These are phyloP conservation scores for Leccinum griseonigrum DNA, from an alignment of 1,284 basidiomycete species.

Conservation along the genomic window DNA sequence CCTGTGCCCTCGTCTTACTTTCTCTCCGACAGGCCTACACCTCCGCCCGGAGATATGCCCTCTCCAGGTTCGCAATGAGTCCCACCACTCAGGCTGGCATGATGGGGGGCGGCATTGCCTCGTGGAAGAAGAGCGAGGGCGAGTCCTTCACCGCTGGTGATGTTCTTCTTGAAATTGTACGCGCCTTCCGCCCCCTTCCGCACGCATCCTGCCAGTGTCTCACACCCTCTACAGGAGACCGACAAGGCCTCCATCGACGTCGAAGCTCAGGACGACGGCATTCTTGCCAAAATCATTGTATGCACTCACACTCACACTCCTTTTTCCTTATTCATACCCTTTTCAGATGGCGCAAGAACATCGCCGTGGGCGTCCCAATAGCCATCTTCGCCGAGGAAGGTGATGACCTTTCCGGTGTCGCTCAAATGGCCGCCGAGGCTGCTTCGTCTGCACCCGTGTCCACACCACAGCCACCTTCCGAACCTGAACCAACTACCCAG, in stretches of 20 bases:
- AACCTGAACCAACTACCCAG: slow-evolving; percentile 35
- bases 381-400: slow-evolving; percentile 93
- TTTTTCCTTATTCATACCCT: not conserved
- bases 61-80: slow-evolving; percentile 94
- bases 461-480: slow-evolving; percentile 38
- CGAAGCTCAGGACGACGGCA: slow-evolving; percentile 95
- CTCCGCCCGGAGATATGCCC: slow-evolving; percentile 74
- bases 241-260: slow-evolving; percentile 99
- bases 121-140: slow-evolving; percentile 97
- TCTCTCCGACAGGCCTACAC: slow-evolving; percentile 62
- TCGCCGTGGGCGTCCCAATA: slow-evolving; percentile 84
- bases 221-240: slow-evolving; percentile 70
- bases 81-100: no score
- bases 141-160: slow-evolving; percentile 89
- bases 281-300: slow-evolving; percentile 90
- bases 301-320: slow-evolving; percentile 20
- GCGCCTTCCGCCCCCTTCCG: slow-evolving; percentile 27
- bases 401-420: slow-evolving; percentile 85
- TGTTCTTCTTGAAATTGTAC: slow-evolving; percentile 90
- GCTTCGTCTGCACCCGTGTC: slow-evolving; percentile 37
- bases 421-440: slow-evolving; percentile 71
- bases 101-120: slow-evolving; percentile 97
- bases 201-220: slow-evolving; percentile 6
- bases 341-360: slow-evolving; percentile 70
- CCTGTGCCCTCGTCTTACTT: not conserved